Percentiles rank a stretch among this genome's conserved stretches.
These are phyloP conservation scores for Monosporascus ibericus DNA, from an alignment of 2,329 filamentous ascomycete species.

Conservation along the genomic window DNA sequence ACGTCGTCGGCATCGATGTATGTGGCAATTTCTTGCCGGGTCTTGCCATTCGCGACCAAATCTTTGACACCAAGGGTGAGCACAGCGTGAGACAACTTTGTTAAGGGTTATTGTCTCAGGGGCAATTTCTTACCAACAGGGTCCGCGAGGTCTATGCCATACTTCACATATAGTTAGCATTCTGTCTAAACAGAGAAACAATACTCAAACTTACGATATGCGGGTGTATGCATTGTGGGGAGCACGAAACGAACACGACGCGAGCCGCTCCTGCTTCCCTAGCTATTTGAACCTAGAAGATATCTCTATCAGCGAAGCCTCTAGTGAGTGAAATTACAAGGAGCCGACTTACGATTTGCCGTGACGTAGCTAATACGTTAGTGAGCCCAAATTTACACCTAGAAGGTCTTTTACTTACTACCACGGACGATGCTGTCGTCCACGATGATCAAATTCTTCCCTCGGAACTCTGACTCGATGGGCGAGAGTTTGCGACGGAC, in stretches of 20 bases:
- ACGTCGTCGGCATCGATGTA: slow-evolving; percentile 66
- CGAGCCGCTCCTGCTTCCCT: neutral
- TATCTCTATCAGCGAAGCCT: neutral
- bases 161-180: neutral
- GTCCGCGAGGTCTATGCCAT: slow-evolving; percentile 1
- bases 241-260: neutral
- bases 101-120: too few relatives aligned
- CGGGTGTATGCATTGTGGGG: neutral
- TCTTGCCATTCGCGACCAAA: neutral
- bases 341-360: neutral
- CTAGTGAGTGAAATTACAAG: neutral
- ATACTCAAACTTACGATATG: neutral
- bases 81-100: too few relatives aligned
- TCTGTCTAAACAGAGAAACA: neutral
- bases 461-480: neutral
- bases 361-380: neutral
- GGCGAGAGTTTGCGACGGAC: neutral
- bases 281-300: neutral
- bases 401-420: neutral
- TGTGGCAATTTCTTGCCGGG: slow-evolving; percentile 33
- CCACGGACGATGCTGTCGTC: neutral
- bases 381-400: neutral
- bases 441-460: neutral
- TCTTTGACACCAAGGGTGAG: neutral
- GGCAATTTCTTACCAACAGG: too few relatives aligned